Evolutionary conservation across 345 rosid species (phyloP), one percentile per base, ranked within the genome.

Genomic region (Acer yangbiense): DNA sequence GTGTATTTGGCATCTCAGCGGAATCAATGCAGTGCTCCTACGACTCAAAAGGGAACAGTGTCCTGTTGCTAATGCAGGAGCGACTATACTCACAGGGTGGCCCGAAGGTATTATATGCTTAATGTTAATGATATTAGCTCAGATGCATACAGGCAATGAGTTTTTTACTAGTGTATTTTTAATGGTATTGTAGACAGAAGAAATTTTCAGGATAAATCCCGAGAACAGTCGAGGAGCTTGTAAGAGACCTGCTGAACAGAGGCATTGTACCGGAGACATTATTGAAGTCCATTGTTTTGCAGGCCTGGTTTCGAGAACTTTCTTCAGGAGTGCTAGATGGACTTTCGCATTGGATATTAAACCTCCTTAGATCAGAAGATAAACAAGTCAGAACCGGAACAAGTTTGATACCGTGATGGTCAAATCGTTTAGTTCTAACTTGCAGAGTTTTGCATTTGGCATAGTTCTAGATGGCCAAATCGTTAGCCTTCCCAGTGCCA

Each of bases 1-100:
- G 92, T 23, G 97, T 96, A 69, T 96, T 96, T 85, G 97, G 99
- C 8, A 97, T 96, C 70, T 96, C 99, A 3, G 97, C 99, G 1
- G 96, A 93, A 67, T 95, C 98, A 39, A 95, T 95, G 99, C 98
- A 95, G 79, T 91, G 96, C 72, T 88, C 95, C 21, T 93, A 65
- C 29, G 99, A 96, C 43, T 82, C 88, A 8, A 90, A 82, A 82
- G 97, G 98, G n/a, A 92, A 92, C 77, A 91, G 99, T 69, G 93
- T 96, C 57, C 93, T 93, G 66, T 87, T 96, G 83, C 85, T 96
- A 71, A 92, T 93, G 99, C 98, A 93, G 75, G 89, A 91, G 79
- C 86, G 94, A 32, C 35, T 96, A 1, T 96, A 90, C 69, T 85
- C 93, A 0, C 97, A 91, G 75, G 84, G 84, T 20, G 98, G 98